Base-by-base conservation (phyloP, 2,329 filamentous ascomycete species). In the Diplodia intermedia region DNA sequence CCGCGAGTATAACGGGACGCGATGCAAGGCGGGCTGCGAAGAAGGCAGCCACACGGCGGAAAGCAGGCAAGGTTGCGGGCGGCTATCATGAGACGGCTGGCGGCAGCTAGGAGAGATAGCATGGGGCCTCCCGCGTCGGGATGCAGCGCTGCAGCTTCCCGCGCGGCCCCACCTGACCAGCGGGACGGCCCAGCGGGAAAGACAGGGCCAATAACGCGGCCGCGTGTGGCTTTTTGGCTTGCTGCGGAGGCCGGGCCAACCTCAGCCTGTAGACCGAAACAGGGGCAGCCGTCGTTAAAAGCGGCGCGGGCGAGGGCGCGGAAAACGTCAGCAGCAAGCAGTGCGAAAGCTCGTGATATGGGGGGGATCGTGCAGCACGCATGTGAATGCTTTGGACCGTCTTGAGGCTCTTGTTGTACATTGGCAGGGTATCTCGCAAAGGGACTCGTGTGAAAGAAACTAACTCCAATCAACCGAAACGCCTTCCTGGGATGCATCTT, bases 131-230 rank as follows among this genome's bases (percentile, higher is more conserved):
- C 31, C 31, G 31, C 31, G 31, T 33, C 31, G 31, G 31, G 31
- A 33, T 33, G 31, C 31, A 33, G 31, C 31, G 12, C 49, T 62
- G 57, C 60, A 63, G n/a, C 47, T 63, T 63, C 60, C 60, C 60
- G 60, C n/a, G 15, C 40, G 57, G 57, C 60, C 60, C 60, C 60
- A 52, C 60, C 20, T 63, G 26, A 36, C 29, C 29, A 60, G 31
- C 60, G 60, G 60, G 29, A 36, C 60, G 60, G 60, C 57, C 57
- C 57, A 49, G 57, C 57, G 40, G 40, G 14, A 26, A 3, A 47
- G 40, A 31, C 40, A 9, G 1, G 31, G 26, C 57, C 57, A 62
- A 62, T 50, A 12, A 18, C 23, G 14, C 1, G 4, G 12, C 18
- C 23, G 36, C 23, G 23, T 26, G 23, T 26, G 23, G 23, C 23